Base-by-base conservation (phyloP, 768 basidiomycete species). In the Tylopilus sp. region DNA sequence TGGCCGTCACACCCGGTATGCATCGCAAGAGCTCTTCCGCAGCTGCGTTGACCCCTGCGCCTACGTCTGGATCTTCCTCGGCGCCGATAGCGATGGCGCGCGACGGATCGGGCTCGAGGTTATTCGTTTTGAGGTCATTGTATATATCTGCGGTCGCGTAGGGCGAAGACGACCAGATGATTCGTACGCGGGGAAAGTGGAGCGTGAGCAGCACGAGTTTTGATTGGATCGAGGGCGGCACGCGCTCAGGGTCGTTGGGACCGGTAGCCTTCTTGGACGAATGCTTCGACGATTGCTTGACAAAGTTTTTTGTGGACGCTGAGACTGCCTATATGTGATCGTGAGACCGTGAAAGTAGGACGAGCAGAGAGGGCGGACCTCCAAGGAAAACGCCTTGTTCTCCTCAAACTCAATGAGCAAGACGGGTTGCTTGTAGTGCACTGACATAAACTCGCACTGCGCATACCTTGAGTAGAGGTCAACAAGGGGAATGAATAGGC, bases 121-220 rank as follows among this genome's bases (percentile, higher is more conserved):
- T 79, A 59, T 86, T 84, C 28, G 71, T 55, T 63, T 99, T 99
- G 30, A 99, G 83, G 63, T 98, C 97, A 42, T 80, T 82, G 75
- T 98, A 95, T 50, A 98, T 93, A 51, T 93, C 87, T 0, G 91
- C 79, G 0, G 92, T 94, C 18, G 89, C 88, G 62, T 93, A 91
- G 0, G 97, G 91, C 1, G 95, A 98, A 2, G 94, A 94, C 0
- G 94, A 94, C 97, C 97, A 98, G 65, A 99, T 90, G 63, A 98
- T 89, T 40, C 92, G 85, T 3, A 99, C 73, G 13, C 91, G 86
- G 0, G 95, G 97, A 66, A 98, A 98, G 7, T 88, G 77, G 23
- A 98, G 80, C 1, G 88, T 86, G 6, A 99, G 81, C 15, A 98
- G 78, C 25, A 91, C 91, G 31, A 99, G 80, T 61, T 97, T 97